These are phyloP conservation scores for Psophocarpus tetragonolobus DNA, from an alignment of 306 rosid genomes.

Conservation along the genomic window DNA sequence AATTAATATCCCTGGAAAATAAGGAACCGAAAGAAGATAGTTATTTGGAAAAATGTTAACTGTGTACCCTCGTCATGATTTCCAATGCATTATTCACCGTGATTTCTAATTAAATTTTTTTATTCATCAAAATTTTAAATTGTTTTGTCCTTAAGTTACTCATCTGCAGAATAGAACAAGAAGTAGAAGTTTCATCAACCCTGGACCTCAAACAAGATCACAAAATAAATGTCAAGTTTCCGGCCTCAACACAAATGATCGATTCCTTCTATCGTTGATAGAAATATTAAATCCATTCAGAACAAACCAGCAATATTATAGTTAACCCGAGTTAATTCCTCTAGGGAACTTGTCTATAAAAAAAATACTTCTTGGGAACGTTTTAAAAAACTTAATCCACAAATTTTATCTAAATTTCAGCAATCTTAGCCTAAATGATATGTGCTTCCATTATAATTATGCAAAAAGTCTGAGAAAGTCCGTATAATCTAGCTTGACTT, in stretches of 20 bases:
- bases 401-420: background rate
- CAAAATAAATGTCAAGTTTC: background rate
- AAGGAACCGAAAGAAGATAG: background rate
- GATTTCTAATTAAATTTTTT: background rate
- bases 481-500: background rate
- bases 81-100: background rate
- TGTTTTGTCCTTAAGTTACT: background rate
- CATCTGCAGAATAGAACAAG: background rate
- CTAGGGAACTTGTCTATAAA: no score
- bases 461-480: background rate
- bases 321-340: background rate
- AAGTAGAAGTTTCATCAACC: background rate
- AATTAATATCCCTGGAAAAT: background rate
- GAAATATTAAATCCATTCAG: background rate
- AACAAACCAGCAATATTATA: background rate
- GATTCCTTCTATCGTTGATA: background rate
- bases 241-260: background rate
- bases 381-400: background rate
- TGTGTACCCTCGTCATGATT: background rate
- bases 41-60: background rate
- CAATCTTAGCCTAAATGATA: background rate
- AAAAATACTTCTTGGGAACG: no score
- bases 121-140: background rate
- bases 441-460: background rate
- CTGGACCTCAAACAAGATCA: background rate